Conservation (phyloP, 2,329 filamentous ascomycete genomes). For the Fonsecaea nubica region DNA sequence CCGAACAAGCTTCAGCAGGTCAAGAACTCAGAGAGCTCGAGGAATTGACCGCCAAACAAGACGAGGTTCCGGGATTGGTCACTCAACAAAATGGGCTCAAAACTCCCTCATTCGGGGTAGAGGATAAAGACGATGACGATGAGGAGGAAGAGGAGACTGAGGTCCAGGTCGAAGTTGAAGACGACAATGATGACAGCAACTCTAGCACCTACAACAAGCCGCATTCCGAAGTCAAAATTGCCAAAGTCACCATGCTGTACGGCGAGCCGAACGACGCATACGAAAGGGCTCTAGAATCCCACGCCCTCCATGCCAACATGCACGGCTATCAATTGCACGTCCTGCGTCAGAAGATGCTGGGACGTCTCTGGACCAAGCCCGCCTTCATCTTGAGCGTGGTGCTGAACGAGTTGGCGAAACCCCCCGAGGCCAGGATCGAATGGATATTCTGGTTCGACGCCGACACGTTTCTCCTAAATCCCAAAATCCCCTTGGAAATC, state of each 20-base stretch:
- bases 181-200: no score
- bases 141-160: no score
- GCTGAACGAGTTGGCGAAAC: constrained; percentile 45
- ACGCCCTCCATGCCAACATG: constrained; percentile 44
- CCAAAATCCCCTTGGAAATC: constrained; percentile 44
- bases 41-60: background rate
- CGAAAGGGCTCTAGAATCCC: constrained; percentile 46
- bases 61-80: no score
- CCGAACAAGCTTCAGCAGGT: background rate
- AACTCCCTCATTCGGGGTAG: background rate
- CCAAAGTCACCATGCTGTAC: constrained; percentile 18
- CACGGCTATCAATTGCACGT: constrained; percentile 47
- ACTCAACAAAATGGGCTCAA: background rate
- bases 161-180: no score
- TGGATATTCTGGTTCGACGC: constrained; percentile 49
- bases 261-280: constrained; percentile 42
- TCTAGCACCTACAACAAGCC: background rate
- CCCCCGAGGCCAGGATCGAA: constrained; percentile 42
- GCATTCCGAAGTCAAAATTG: background rate
- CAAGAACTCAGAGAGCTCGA: background rate
- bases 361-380: constrained; percentile 34
- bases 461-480: constrained; percentile 46
- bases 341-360: constrained; percentile 36
- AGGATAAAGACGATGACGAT: no score
- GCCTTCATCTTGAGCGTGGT: constrained; percentile 41